Conservation (phyloP, 2,329 filamentous ascomycete species). For the Colletotrichum sp. region DNA sequence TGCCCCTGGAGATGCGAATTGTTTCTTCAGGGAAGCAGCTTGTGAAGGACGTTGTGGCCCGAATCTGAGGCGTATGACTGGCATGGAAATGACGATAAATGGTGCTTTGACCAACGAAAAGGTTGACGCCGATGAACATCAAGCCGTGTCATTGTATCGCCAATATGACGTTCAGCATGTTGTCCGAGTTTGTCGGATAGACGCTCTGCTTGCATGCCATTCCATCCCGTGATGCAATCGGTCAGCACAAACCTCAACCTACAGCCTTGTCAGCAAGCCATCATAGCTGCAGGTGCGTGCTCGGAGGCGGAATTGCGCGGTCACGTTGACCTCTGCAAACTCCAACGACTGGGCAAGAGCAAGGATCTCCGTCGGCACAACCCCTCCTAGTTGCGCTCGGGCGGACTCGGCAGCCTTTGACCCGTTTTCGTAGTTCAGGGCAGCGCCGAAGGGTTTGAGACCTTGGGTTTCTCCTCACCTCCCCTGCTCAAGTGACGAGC, state of each 20-base stretch:
- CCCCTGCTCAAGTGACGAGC: not conserved
- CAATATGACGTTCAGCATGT: not conserved
- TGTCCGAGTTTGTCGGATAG: not conserved
- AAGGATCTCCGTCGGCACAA: not conserved
- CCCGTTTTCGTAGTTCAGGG: slow-evolving; percentile 35
- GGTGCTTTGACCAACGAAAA: not conserved
- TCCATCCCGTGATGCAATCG: not conserved
- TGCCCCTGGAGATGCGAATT: not conserved
- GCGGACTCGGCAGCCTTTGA: slow-evolving; percentile 11
- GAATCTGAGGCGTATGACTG: not conserved
- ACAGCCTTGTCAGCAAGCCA: not conserved
- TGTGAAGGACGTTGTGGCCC: not conserved
- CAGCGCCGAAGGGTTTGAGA: slow-evolving; percentile 37
- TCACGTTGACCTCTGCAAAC: slow-evolving; percentile 1
- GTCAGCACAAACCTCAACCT: not conserved
- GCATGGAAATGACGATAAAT: not conserved
- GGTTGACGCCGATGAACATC: not conserved
- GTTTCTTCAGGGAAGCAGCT: not conserved
- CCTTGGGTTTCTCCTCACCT: slow-evolving; percentile 30
- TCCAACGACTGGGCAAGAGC: not conserved
- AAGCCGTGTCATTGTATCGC: not conserved
- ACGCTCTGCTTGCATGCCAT: not conserved
- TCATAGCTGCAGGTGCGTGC: not conserved
- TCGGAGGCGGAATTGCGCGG: not conserved
- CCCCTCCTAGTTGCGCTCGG: not conserved